Percentiles rank a stretch among this genome's conserved stretches.
Evolutionary conservation across 306 rosid genomes (phyloP).

Genomic region (Ammopiptanthus mongolicus): DNA sequence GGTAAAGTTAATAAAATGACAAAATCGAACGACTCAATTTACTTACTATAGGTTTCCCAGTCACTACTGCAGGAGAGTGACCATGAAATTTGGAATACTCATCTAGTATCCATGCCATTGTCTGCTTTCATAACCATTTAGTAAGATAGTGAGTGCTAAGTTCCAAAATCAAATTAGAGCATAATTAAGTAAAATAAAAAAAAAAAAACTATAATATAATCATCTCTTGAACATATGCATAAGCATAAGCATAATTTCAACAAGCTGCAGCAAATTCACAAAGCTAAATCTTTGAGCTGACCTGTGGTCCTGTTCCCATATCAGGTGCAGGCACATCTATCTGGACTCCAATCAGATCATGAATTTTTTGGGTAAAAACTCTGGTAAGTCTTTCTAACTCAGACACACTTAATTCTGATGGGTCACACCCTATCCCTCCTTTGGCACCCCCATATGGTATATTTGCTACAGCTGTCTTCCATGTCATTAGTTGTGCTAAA

Average conservation of each 20-base stretch:
- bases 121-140: conserved; percentile 34
- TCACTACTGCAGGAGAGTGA: conserved; percentile 80
- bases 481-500: conserved; percentile 92
- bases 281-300: neutral
- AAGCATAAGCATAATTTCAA: neutral
- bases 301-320: conserved; percentile 91
- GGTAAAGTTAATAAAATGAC: neutral
- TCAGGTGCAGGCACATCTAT: conserved; percentile 82
- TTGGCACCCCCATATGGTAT: conserved; percentile 99
- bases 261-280: neutral
- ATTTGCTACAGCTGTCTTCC: conserved; percentile 98
- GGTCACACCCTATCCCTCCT: conserved; percentile 94
- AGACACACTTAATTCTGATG: conserved; percentile 58
- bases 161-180: neutral
- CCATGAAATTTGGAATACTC: conserved; percentile 93
- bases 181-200: neutral
- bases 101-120: conserved; percentile 92
- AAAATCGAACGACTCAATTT: neutral
- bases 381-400: conserved; percentile 82
- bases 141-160: neutral
- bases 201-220: neutral
- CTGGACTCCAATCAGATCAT: conserved; percentile 67
- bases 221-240: neutral
- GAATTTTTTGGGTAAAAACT: conserved; percentile 78
- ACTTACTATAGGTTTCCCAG: conserved; percentile 80